Evolutionary conservation across 257 asterid genomes (phyloP).

Genomic region (Buddleja alternifolia): DNA sequence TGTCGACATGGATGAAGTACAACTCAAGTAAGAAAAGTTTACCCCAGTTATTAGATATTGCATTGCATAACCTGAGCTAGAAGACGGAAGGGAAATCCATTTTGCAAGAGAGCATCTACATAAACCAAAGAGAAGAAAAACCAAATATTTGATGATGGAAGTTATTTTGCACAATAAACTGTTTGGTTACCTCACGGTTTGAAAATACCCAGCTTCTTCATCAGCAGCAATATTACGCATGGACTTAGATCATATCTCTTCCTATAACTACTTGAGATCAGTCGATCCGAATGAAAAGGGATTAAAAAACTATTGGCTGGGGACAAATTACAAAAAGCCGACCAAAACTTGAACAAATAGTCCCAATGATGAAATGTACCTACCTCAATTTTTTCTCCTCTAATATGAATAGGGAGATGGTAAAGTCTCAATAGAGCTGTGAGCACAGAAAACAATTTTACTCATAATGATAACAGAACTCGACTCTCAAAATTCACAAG

Average conservation of each 20-base stretch:
- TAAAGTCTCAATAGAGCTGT: slow-evolving; percentile 83
- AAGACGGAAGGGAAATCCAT: not conserved
- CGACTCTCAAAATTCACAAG: slow-evolving; percentile 55
- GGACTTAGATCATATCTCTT: slow-evolving; percentile 27
- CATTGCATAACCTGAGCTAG: slow-evolving; percentile 16
- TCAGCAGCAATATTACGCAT: slow-evolving; percentile 31
- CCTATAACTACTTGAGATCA: slow-evolving; percentile 21
- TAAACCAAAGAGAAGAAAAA: slow-evolving; percentile 24
- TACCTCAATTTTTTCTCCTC: slow-evolving; percentile 85
- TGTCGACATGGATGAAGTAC: slow-evolving; percentile 16
- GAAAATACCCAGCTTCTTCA: slow-evolving; percentile 27
- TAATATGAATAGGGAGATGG: slow-evolving; percentile 74
- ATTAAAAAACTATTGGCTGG: not conserved
- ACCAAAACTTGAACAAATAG: slow-evolving; percentile 4
- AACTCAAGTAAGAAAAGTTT: slow-evolving; percentile 25
- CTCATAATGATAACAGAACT: slow-evolving; percentile 58
- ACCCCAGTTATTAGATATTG: slow-evolving; percentile 20
- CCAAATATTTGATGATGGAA: slow-evolving; percentile 15
- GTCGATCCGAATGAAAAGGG: slow-evolving; percentile 11
- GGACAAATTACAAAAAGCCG: not conserved
- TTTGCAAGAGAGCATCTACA: slow-evolving; percentile 25
- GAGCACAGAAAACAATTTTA: slow-evolving; percentile 81
- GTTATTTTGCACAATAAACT: slow-evolving; percentile 27
- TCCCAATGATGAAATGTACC: slow-evolving; percentile 37
- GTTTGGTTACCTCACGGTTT: slow-evolving; percentile 31